Conservation (phyloP, 1,139 yeast species). For the Candida sp. region DNA sequence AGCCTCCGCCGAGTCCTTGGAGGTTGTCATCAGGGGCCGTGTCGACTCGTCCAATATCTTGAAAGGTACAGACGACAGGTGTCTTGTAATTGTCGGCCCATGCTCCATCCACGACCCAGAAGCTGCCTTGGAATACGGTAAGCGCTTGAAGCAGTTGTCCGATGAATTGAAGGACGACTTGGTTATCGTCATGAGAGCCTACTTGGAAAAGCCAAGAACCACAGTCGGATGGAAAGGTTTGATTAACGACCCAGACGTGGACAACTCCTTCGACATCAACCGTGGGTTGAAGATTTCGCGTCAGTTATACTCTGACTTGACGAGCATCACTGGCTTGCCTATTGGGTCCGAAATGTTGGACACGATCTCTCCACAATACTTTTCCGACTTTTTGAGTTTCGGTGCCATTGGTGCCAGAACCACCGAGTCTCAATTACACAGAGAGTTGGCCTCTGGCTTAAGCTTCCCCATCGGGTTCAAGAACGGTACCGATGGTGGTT, state of each 20-base stretch:
- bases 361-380: slow-evolving; percentile 94
- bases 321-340: slow-evolving; percentile 64
- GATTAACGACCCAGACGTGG: slow-evolving; percentile 96
- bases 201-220: slow-evolving; percentile 97
- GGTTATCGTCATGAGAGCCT: slow-evolving; percentile 94
- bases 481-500: slow-evolving; percentile 94
- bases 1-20: slow-evolving; percentile 59
- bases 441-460: slow-evolving; percentile 94
- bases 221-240: slow-evolving; percentile 99
- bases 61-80: slow-evolving; percentile 79
- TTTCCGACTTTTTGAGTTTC: slow-evolving; percentile 86
- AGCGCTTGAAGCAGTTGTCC: slow-evolving; percentile 60
- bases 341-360: slow-evolving; percentile 99
- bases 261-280: slow-evolving; percentile 92
- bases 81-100: slow-evolving; percentile 90
- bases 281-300: slow-evolving; percentile 92
- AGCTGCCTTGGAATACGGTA: slow-evolving; percentile 91
- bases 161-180: slow-evolving; percentile 75
- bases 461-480: slow-evolving; percentile 98
- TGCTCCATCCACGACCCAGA: slow-evolving; percentile 96
- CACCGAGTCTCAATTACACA: slow-evolving; percentile 95
- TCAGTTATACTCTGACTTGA: slow-evolving; percentile 82
- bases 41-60: slow-evolving; percentile 72
- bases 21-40: slow-evolving; percentile 76
- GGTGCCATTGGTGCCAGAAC: slow-evolving; percentile 99